These are phyloP conservation scores for Teunomyces panamensis DNA, from an alignment of 805 yeast species.

Conservation along the genomic window DNA sequence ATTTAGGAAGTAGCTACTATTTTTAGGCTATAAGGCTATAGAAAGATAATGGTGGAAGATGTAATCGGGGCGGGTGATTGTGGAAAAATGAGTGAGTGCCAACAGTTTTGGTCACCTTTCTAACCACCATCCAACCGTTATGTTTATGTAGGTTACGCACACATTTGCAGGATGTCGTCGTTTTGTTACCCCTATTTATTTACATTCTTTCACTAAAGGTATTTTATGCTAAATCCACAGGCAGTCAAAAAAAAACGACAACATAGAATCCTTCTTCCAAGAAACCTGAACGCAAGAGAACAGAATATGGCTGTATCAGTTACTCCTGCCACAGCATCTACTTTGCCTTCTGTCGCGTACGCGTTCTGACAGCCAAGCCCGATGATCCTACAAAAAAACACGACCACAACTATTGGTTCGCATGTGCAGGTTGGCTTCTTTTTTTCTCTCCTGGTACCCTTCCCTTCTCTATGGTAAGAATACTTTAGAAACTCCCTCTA, in stretches of 20 bases:
- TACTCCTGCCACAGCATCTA: neutral
- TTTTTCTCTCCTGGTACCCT: no score
- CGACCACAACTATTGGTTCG: neutral
- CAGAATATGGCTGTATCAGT: no score
- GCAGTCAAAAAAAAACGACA: no score
- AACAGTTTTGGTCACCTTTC: no score
- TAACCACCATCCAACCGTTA: no score
- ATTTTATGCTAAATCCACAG: neutral
- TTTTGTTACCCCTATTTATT: neutral
- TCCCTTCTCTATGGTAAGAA: constrained; percentile 45
- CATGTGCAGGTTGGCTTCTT: neutral
- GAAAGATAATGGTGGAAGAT: no score
- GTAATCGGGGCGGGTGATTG: no score
- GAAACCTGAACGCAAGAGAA: neutral
- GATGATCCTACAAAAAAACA: neutral
- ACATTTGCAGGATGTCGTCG: neutral
- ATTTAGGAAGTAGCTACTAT: no score
- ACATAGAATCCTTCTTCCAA: no score
- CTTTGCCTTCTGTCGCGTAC: neutral
- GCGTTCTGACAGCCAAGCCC: neutral
- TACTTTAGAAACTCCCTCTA: constrained; percentile 62
- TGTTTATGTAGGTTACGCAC: no score
- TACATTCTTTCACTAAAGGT: neutral
- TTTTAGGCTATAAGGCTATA: no score
- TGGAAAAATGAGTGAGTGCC: no score